Conservation (phyloP, 2,329 filamentous ascomycete genomes). For the Fusarium sp. region DNA sequence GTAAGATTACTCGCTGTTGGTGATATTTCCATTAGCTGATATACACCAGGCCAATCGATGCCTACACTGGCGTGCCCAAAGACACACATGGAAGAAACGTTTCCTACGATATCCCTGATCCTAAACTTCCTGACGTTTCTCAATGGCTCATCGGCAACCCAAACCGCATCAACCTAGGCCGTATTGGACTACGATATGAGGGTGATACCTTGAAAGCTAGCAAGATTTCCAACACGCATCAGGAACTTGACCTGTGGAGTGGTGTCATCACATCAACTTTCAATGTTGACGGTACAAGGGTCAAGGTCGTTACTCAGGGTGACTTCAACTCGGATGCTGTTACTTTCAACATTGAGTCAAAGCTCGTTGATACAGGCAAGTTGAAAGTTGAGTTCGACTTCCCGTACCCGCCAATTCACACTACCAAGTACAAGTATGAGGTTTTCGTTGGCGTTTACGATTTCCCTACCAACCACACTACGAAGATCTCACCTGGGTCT, state of each 20-base stretch:
- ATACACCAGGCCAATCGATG: slow-evolving; percentile 13
- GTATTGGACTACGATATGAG: slow-evolving; percentile 55
- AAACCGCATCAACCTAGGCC: slow-evolving; percentile 57
- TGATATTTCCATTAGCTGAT: background rate
- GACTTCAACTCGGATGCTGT: slow-evolving; percentile 55
- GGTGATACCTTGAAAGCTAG: slow-evolving; percentile 45
- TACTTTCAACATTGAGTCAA: slow-evolving; percentile 51
- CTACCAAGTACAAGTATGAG: slow-evolving; percentile 57
- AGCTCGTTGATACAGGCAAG: slow-evolving; percentile 48
- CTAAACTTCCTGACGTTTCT: slow-evolving; percentile 52
- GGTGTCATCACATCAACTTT: slow-evolving; percentile 53
- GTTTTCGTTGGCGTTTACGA: slow-evolving; percentile 56
- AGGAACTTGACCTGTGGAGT: slow-evolving; percentile 42
- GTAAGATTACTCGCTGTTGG: background rate
- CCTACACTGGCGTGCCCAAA: slow-evolving; percentile 50
- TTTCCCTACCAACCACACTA: slow-evolving; percentile 54
- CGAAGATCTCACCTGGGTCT: slow-evolving; percentile 37
- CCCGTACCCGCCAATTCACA: slow-evolving; percentile 55
- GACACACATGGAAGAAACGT: slow-evolving; percentile 53
- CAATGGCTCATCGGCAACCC: slow-evolving; percentile 65
- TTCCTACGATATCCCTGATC: slow-evolving; percentile 53
- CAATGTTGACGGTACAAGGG: slow-evolving; percentile 43
- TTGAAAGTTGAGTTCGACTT: slow-evolving; percentile 56
- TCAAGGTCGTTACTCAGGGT: slow-evolving; percentile 52
- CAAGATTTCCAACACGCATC: slow-evolving; percentile 46